Percentiles rank a stretch among this genome's conserved stretches.
Conservation (phyloP, 2,329 filamentous ascomycete genomes). For the Teratosphaeria pseudoeucalypti region DNA sequence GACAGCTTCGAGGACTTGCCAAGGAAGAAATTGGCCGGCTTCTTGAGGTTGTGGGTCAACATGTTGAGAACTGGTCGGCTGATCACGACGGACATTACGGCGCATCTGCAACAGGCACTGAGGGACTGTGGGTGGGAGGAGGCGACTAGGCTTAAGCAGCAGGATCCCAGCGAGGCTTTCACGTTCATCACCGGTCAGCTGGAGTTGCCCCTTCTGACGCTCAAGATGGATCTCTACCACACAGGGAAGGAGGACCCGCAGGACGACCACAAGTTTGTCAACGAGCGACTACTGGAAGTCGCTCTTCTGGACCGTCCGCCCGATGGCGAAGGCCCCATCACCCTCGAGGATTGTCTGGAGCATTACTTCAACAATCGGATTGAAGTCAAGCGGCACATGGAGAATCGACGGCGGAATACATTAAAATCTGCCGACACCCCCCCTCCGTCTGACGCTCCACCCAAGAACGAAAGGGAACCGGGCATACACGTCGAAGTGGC, state of each 20-base stretch:
- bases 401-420: conserved; percentile 48
- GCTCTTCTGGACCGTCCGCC: conserved; percentile 67
- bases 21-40: conserved; percentile 61
- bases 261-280: conserved; percentile 90
- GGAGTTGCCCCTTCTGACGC: conserved; percentile 72
- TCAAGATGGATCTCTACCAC: conserved; percentile 93
- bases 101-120: conserved; percentile 70
- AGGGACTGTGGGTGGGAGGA: conserved; percentile 83
- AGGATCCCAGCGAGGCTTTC: conserved; percentile 93
- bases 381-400: conserved; percentile 68
- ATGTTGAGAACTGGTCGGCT: conserved; percentile 75
- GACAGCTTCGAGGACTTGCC: conserved; percentile 64
- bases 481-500: conserved; percentile 34
- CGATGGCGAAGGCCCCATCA: conserved; percentile 53
- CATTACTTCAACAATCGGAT: conserved; percentile 92
- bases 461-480: conserved; percentile 16
- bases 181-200: conserved; percentile 87
- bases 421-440: conserved; percentile 36
- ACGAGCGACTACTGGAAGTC: conserved; percentile 81
- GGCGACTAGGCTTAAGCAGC: conserved; percentile 65
- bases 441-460: conserved; percentile 14
- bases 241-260: conserved; percentile 71
- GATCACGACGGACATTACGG: conserved; percentile 74
- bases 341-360: conserved; percentile 82
- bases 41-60: conserved; percentile 87